Evolutionary conservation across 2,329 filamentous ascomycete species (phyloP), one percentile per base, ranked within the genome.

Genomic region (Trichoderma simmonsii): DNA sequence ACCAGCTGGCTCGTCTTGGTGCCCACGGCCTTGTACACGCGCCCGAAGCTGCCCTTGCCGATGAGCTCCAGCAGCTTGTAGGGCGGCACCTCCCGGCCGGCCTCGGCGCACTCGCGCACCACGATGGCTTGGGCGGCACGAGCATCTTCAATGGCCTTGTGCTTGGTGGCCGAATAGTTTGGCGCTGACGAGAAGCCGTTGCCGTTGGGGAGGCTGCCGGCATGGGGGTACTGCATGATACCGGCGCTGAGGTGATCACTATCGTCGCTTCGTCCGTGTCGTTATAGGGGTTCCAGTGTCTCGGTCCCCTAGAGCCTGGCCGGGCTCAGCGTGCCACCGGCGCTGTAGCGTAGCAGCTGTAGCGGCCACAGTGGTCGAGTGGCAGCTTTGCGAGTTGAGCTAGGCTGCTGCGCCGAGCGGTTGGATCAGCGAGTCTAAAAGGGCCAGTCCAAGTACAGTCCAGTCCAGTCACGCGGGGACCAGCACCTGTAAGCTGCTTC

Each of bases 21-120:
- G 48, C 56, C 61, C 3, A 82, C 83, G 34, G 85, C 90, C 80
- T 92, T 93, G 81, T 92, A 93, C n/a, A 93, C 91, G 43, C 91
- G 87, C 5, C 91, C 91, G 77, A 91, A 93, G 73, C 88, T 89
- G 60, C 91, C 91, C 79, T 93, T 93, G 66, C 91, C 91, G 76
- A 93, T 93, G 64, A 93, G 83, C 79, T 93, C 91, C 12, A 87
- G 84, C 51, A 93, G 88, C 21, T 86, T 85, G 75, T 93, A 93
- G 9, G 86, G 86, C 3, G 91, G 91, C 8, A 87, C 84, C 26
- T 88, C 85, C 67, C 88, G 88, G 32, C 87, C 87, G 59, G 83
- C 82, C 66, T 88, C 87, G 65, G 85, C 84, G 73, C 89, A 90
- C 73, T 89, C 85, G 74, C 91, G 89, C 66, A 87, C 82, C 28